Base-by-base conservation (phyloP, 148 eudicot species). In the Fagopyrum tataricum region DNA sequence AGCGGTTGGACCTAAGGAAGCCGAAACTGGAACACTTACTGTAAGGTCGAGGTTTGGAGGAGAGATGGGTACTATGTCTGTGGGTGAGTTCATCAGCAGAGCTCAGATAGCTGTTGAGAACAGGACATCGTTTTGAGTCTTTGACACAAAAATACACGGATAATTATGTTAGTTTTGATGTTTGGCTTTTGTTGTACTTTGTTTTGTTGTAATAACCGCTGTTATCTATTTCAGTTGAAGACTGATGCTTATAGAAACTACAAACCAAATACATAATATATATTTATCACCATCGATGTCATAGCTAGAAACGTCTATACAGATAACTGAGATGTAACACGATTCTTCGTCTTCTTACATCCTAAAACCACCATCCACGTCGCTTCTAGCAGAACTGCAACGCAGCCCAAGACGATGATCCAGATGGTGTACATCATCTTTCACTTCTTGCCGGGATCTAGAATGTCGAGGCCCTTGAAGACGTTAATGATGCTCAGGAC, bases 41-140 rank as follows among this genome's bases (percentile, higher is more conserved):
- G 85, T 95, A 44, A 79, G 97, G 79, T 95, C 99, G 37, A 90
- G 99, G 78, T 90, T 90, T 67, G 87, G 91, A 20, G 96, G 96
- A 44, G 99, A 95, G 79, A 64, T 91, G 56, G 97, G 92, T 31
- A 86, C 88, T 44, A 80, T 95, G 85, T 7, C 87, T 1, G 78
- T 88, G 37, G 56, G 15, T 51, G 56, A 51, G 56, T 51, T 51
- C 18, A 51, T 51, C 56, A 51, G 10, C 20, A 51, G 56, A 17
- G 9, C n/a, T 51, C 6, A 51, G 56, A 51, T 14, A 6, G 56
- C 56, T 12, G 18, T 51, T 51, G 56, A 51, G 56, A 51, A 15
- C 56, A 51, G n/a, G 4, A 51, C 56, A n/a, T 51, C 56, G n/a
- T 51, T 51, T 51, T 51, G 18, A 31, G 37, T 31, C 37, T 31